A percentile compares a stretch with the other conserved stretches of the same genome.
Conservation (phyloP, 495 filamentous ascomycete genomes). For the Xylaria grammica region DNA sequence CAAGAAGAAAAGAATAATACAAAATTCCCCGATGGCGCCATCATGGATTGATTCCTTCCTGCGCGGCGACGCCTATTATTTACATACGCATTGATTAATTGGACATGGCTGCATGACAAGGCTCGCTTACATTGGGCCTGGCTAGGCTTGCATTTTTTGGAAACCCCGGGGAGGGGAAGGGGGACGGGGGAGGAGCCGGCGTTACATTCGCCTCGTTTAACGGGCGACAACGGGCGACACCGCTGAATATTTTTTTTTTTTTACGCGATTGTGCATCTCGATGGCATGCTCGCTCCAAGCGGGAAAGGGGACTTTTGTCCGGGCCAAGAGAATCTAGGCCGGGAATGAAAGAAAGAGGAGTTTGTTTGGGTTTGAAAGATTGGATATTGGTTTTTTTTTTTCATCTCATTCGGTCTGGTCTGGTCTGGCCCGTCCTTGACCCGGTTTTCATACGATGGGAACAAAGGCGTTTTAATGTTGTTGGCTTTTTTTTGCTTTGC, state of each 20-base stretch:
- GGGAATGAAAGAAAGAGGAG: neutral
- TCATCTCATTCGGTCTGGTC: neutral
- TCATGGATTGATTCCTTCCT: neutral
- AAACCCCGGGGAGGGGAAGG: neutral
- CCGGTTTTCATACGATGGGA: slow-evolving; percentile 2
- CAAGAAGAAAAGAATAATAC: neutral
- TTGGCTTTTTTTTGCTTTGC: neutral
- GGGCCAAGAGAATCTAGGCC: slow-evolving; percentile 6
- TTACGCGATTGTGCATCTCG: slow-evolving; percentile 3
- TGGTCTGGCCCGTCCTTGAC: no score
- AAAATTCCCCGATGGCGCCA: slow-evolving; percentile 1
- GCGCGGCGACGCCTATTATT: slow-evolving; percentile 10
- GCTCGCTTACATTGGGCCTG: slow-evolving; percentile 9
- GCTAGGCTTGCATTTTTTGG: slow-evolving; percentile 8
- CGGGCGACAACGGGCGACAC: slow-evolving; percentile 20
- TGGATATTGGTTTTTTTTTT: no score
- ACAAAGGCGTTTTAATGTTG: slow-evolving; percentile 15
- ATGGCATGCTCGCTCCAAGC: neutral
- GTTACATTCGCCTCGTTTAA: slow-evolving; percentile 25
- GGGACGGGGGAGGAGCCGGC: slow-evolving; percentile 1
- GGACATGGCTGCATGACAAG: slow-evolving; percentile 24
- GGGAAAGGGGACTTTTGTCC: neutral
- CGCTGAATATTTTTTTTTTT: neutral
- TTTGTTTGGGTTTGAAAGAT: neutral
- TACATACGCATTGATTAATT: slow-evolving; percentile 28